phyloP scores from a whole-genome alignment of 2,329 filamentous ascomycete species.

The Penicillium hordei region DNA sequence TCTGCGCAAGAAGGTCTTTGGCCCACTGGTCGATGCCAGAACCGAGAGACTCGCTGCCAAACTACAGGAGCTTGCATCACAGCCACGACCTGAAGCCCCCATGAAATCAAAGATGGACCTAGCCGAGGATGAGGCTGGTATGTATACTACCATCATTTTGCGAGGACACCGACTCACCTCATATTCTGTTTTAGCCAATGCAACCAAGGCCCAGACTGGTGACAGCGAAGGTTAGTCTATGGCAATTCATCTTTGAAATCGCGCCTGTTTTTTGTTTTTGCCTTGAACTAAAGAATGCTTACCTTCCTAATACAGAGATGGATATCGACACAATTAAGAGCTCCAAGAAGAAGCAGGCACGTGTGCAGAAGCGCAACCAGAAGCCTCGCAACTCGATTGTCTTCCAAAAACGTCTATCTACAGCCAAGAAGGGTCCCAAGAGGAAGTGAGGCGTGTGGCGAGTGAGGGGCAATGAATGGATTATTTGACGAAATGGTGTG shows the following conservation, averaged over 20 bases:
- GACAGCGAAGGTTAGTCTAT: constrained; percentile 25
- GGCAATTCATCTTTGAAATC: not conserved
- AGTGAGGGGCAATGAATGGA: not conserved
- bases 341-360: constrained; percentile 32
- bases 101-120: constrained; percentile 41
- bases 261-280: not conserved
- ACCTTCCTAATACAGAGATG: constrained; percentile 35
- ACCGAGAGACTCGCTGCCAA: constrained; percentile 82
- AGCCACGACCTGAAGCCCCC: constrained; percentile 65
- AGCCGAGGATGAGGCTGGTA: constrained; percentile 28
- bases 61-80: constrained; percentile 73
- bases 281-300: not conserved
- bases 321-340: constrained; percentile 38
- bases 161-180: not conserved
- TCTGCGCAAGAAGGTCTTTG: constrained; percentile 79
- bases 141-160: constrained; percentile 7
- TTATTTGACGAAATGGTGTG: not conserved
- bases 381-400: constrained; percentile 42
- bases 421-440: constrained; percentile 34
- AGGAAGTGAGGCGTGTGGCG: constrained; percentile 27
- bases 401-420: constrained; percentile 36
- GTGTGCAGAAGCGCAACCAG: constrained; percentile 42
- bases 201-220: constrained; percentile 15
- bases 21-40: constrained; percentile 74
- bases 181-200: constrained; percentile 12